These are phyloP conservation scores for peach (Prunus persica) DNA, from an alignment of 306 rosid genomes.

Conservation along the genomic window DNA sequence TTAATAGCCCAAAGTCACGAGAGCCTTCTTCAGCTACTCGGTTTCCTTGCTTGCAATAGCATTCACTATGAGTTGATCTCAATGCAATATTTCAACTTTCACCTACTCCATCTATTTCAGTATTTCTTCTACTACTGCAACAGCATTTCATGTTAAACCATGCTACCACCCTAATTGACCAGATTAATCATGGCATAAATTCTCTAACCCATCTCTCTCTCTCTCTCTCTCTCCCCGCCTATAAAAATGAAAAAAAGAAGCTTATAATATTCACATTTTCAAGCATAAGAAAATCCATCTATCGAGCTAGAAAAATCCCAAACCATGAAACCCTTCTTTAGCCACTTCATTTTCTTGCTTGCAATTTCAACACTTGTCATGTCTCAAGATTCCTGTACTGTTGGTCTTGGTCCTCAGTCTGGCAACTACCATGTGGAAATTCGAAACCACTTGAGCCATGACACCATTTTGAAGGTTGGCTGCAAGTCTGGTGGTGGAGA, in stretches of 20 bases:
- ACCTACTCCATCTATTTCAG: no score
- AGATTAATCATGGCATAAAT: background rate
- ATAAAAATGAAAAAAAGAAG: background rate
- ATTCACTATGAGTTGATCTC: no score
- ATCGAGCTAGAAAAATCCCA: background rate
- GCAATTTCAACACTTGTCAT: background rate
- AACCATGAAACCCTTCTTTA: background rate
- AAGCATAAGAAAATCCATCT: background rate
- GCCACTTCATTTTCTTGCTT: background rate
- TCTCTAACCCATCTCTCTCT: background rate
- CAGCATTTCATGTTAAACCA: background rate
- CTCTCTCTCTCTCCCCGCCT: background rate
- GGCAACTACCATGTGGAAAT: background rate
- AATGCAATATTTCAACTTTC: no score
- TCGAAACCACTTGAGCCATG: background rate
- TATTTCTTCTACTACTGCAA: no score
- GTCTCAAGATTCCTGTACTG: background rate
- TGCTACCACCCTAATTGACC: background rate
- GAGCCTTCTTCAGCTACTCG: no score
- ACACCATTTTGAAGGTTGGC: background rate
- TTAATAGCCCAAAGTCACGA: no score
- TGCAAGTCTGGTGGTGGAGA: background rate
- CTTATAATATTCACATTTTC: background rate
- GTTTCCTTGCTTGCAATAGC: no score
- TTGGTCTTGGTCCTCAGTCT: background rate